Base-by-base conservation (phyloP, 2,329 filamentous ascomycete genomes). In the Chaetomiaceae sp. region DNA sequence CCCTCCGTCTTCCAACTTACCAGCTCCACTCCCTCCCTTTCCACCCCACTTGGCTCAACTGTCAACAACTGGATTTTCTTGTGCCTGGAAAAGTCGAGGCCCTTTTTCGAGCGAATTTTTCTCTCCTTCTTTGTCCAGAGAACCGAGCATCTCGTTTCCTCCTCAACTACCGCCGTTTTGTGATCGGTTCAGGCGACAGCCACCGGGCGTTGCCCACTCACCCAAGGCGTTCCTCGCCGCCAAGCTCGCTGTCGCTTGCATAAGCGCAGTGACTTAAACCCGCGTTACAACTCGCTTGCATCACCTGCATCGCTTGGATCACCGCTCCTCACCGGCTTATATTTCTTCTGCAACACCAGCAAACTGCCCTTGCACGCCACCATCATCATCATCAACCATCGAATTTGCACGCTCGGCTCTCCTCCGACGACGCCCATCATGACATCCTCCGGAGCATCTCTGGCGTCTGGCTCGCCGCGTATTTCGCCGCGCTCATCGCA, bases 401-500 rank as follows among this genome's bases (percentile, higher is more conserved):
- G 18, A 40, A 34, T 46, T 36, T 41, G n/a, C 30, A 21, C 23
- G 5, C 20, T 14, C 25, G 29, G 25, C 41, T 32, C 40, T n/a
- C 36, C 44, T 48, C 43, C 30, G 8, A 41, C 20, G 40, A 25
- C 32, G 40, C 46, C 50, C 51, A 58, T 44, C 59, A 69, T 71
- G 67, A 59, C 67, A 55, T 66, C 58, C 62, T 59, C 61, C 42
- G 60, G 64, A 3, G 62, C 64, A 14, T 58, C 63, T 51, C 66
- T 62, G 58, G 69, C 71, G 56, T 67, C 70, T 27, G 65, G 71
- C 45, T 76, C 75, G 50, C 67, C 66, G 55, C 67, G 73, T 57
- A 66, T 70, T 44, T 76, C 75, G 50, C 67, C 66, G 55, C 67
- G 72, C 58, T 73, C 72, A 46, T 79, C 76, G 21, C 76, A 78